Base-by-base conservation (phyloP, 257 asterid genomes). In the Nyctanthes arbortristis region DNA sequence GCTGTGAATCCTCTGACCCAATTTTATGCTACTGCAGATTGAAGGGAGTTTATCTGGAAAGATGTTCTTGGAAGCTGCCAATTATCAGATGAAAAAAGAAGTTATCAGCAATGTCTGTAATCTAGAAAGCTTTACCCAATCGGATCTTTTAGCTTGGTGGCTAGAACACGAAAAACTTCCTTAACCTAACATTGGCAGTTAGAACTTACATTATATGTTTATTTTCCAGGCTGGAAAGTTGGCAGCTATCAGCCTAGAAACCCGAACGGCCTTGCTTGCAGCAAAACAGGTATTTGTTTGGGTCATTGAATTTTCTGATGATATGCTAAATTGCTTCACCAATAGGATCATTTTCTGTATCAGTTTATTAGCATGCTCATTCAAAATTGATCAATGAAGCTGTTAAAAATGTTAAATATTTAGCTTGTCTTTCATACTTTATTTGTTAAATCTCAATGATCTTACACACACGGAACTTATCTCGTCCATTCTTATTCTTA, bases 231-330 rank as follows among this genome's bases (percentile, higher is more conserved):
- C 96, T 49, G 97, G 90, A 61, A 86, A 81, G 63, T 49, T 94
- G 74, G 97, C 96, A 31, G 91, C 96, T 68, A 70, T 88, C 76
- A 86, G 85, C 81, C 80, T 91, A 27, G 97, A 91, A 87, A 78
- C 97, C 54, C 75, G 88, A 66, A 79, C 76, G 49, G 95, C 95
- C 24, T 75, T 91, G 63, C 85, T 88, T 24, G 93, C 88, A 76
- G 96, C 99, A 61, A 87, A 82, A 72, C 87, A 94, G 97, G 97
- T 93, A 68, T 57, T 68, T 66, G 32, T 30, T 27, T 56, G 12
- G 14, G 22, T 35, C 20, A 35, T 55, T 29, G 14, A 11, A 36
- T 61, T 56, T 43, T 65, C n/a, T 59, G 33, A 67, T 39, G 9
- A 40, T 35, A 24, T 24, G 54, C 29, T 18, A 18, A 2, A 27